phyloP scores from a whole-genome alignment of 73 alveolate genomes.

The Durusdinium trenchii region DNA sequence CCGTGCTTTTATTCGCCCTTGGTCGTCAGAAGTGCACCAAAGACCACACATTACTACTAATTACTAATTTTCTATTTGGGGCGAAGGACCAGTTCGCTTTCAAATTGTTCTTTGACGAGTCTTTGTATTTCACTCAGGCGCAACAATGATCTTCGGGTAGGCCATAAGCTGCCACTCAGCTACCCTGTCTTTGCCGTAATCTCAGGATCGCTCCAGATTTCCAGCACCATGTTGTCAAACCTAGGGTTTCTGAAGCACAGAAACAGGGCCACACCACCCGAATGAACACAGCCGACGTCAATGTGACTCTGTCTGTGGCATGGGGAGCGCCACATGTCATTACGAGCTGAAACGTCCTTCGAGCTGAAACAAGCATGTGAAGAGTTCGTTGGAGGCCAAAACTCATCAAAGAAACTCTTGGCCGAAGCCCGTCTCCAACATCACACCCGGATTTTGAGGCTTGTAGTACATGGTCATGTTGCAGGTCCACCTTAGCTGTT shows the following conservation, averaged over 20 bases:
- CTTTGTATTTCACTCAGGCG: no score
- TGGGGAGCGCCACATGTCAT: not conserved
- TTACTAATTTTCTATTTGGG: no score
- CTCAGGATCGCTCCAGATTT: slow-evolving; percentile 92
- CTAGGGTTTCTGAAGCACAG: not conserved
- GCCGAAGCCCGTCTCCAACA: slow-evolving; percentile 94
- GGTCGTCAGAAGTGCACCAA: no score
- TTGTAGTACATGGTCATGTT: slow-evolving; percentile 93
- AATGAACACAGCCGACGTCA: not conserved
- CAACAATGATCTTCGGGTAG: no score
- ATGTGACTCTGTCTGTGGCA: not conserved
- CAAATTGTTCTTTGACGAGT: no score
- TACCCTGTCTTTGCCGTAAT: slow-evolving; percentile 86
- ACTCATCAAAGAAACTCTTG: slow-evolving; percentile 23
- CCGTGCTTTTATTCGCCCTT: no score
- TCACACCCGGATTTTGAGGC: slow-evolving; percentile 86
- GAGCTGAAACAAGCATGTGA: not conserved
- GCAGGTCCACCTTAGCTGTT: slow-evolving; percentile 66
- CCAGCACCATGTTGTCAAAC: slow-evolving; percentile 95
- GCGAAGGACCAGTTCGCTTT: no score
- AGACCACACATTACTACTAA: no score
- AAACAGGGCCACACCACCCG: not conserved
- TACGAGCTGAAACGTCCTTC: not conserved
- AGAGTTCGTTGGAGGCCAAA: not conserved
- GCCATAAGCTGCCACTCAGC: no score